A percentile compares a stretch with the other conserved stretches of the same genome.
Conservation (phyloP, 108 stramenopile species). For the Fragilaria crotonensis region DNA sequence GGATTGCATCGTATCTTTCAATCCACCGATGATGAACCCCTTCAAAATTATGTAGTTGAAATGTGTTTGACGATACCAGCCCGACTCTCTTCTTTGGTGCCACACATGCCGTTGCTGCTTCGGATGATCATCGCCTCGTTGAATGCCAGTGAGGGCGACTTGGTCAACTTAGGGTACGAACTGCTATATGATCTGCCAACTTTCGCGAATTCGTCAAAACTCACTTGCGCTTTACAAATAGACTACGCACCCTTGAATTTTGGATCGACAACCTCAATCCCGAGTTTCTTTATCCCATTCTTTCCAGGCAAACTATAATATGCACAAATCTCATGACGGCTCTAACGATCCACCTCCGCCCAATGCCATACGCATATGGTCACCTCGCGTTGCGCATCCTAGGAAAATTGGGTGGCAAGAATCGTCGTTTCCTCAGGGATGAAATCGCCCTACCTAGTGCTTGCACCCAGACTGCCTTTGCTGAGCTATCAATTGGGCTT, state of each 20-base stretch:
- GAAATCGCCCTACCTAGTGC: slow-evolving; percentile 25
- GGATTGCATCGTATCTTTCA: slow-evolving; percentile 64
- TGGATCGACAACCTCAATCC: slow-evolving; percentile 96
- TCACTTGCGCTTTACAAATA: slow-evolving; percentile 2
- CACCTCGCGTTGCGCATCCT: slow-evolving; percentile 76
- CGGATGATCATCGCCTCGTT: slow-evolving; percentile 83
- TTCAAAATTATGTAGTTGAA: slow-evolving; percentile 71
- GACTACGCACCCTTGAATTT: slow-evolving; percentile 88
- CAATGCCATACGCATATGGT: slow-evolving; percentile 93
- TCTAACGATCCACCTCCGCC: slow-evolving; percentile 80
- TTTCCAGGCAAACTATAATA: slow-evolving; percentile 38
- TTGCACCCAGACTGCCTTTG: slow-evolving; percentile 5
- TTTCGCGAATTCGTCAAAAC: neutral
- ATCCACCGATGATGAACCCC: slow-evolving; percentile 27
- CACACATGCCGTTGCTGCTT: slow-evolving; percentile 86
- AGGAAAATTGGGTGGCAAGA: slow-evolving; percentile 93
- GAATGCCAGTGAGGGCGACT: slow-evolving; percentile 69
- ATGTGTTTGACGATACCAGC: slow-evolving; percentile 89
- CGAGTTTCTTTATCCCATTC: slow-evolving; percentile 70
- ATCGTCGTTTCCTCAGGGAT: slow-evolving; percentile 78
- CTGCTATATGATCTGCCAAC: neutral
- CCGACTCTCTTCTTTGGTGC: slow-evolving; percentile 80
- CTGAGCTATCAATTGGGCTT: slow-evolving; percentile 16
- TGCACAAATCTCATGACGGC: slow-evolving; percentile 69
- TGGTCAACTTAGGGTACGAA: slow-evolving; percentile 75